phyloP scores from a whole-genome alignment of 768 basidiomycete species.

The Cubamyces lactineus region DNA sequence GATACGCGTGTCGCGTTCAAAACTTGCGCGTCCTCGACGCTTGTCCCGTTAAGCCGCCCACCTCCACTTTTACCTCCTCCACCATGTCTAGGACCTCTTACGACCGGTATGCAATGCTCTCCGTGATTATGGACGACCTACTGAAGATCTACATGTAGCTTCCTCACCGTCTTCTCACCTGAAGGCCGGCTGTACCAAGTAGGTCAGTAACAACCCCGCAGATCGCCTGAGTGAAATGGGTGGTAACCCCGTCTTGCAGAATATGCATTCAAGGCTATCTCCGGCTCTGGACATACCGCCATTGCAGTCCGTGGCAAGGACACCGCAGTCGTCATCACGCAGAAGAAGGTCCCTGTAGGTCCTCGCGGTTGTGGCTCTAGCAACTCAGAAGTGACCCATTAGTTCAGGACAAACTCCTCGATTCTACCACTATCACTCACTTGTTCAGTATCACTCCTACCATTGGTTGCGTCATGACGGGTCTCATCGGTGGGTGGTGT shows the following conservation, averaged over 20 bases:
- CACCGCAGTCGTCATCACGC: slow-evolving; percentile 93
- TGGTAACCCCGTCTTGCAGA: slow-evolving; percentile 50
- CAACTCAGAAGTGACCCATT: background rate
- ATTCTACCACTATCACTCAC: slow-evolving; percentile 92
- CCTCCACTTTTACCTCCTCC: slow-evolving; percentile 29
- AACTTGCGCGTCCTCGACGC: slow-evolving; percentile 65
- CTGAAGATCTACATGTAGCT: slow-evolving; percentile 48
- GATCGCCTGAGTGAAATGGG: too few relatives aligned
- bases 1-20: slow-evolving; percentile 37
- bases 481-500: slow-evolving; percentile 75
- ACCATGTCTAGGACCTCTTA: slow-evolving; percentile 93
- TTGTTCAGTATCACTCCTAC: slow-evolving; percentile 94
- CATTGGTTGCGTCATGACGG: slow-evolving; percentile 98
- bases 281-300: slow-evolving; percentile 93
- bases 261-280: slow-evolving; percentile 99
- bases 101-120: slow-evolving; percentile 62
- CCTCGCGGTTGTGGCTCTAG: slow-evolving; percentile 1
- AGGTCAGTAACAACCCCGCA: slow-evolving; percentile 54
- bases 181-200: slow-evolving; percentile 99
- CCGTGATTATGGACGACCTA: background rate
- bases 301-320: slow-evolving; percentile 93
- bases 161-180: slow-evolving; percentile 95
- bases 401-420: slow-evolving; percentile 91
- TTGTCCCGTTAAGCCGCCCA: slow-evolving; percentile 17
- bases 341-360: slow-evolving; percentile 96